A percentile compares a stretch with the other conserved stretches of the same genome.
phyloP scores from a whole-genome alignment of 1,284 basidiomycete species.

The Pterulicium gracile region DNA sequence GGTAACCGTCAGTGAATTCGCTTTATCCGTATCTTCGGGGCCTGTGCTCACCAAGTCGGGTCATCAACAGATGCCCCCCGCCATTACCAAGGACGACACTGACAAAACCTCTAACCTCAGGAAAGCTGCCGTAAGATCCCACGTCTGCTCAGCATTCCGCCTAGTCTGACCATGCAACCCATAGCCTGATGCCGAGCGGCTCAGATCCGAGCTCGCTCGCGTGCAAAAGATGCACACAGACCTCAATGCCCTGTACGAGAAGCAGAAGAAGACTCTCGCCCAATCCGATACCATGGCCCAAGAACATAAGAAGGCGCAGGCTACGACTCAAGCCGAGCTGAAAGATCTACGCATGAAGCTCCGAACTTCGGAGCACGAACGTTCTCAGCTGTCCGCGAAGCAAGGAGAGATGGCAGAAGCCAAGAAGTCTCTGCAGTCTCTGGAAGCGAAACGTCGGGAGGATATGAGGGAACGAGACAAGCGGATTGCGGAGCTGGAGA shows the following conservation, averaged over 20 bases:
- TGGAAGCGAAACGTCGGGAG: constrained; percentile 40
- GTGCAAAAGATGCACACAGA: constrained; percentile 38
- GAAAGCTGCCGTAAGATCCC: too few species aligned
- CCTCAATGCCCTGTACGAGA: constrained; percentile 43
- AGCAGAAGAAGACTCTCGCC: constrained; percentile 51
- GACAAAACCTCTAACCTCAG: too few species aligned
- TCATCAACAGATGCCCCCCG: too few species aligned
- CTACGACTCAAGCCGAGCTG: constrained; percentile 44
- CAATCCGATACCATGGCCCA: constrained; percentile 41
- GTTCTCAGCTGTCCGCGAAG: constrained; percentile 36
- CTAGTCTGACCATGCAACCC: too few species aligned
- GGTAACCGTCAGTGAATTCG: too few species aligned
- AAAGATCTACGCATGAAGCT: constrained; percentile 52
- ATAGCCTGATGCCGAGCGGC: constrained; percentile 33
- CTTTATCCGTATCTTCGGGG: too few species aligned
- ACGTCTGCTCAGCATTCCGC: too few species aligned
- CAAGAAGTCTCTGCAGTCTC: constrained; percentile 36
- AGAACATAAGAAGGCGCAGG: constrained; percentile 43
- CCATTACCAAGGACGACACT: too few species aligned
- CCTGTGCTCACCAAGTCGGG: too few species aligned
- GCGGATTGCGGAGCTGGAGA: constrained; percentile 47
- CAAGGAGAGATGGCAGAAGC: constrained; percentile 39
- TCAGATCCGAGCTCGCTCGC: constrained; percentile 43
- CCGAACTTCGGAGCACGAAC: constrained; percentile 49
- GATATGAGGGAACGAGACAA: constrained; percentile 45